These are phyloP conservation scores for Tulasnella sp. DNA, from an alignment of 768 basidiomycete genomes.

Conservation along the genomic window DNA sequence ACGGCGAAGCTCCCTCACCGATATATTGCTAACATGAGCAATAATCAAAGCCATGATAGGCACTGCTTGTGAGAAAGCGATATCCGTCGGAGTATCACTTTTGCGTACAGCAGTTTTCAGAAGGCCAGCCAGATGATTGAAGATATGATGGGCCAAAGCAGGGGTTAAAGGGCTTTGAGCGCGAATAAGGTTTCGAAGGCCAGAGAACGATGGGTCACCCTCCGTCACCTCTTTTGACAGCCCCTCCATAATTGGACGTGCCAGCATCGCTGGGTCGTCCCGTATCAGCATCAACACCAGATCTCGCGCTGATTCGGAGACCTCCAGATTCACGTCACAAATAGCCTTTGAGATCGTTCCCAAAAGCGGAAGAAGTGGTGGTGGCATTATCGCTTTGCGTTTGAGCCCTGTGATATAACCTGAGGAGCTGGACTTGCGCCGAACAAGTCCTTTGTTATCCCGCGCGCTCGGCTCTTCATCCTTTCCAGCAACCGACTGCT, in stretches of 20 bases:
- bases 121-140: conserved; percentile 59
- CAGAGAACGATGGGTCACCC: conserved; percentile 35
- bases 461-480: background rate
- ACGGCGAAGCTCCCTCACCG: conserved; percentile 55
- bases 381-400: conserved; percentile 54
- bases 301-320: conserved; percentile 45
- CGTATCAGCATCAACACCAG: conserved; percentile 54
- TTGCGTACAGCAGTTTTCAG: conserved; percentile 35
- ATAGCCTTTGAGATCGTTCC: conserved; percentile 41
- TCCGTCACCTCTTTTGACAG: conserved; percentile 41
- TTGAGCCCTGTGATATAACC: conserved; percentile 31
- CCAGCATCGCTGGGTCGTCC: conserved; percentile 56
- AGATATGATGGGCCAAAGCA: conserved; percentile 47
- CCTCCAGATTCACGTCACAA: conserved; percentile 38
- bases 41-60: conserved; percentile 48
- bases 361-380: conserved; percentile 42
- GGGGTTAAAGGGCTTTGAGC: conserved; percentile 46
- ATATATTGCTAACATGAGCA: conserved; percentile 56
- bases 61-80: conserved; percentile 36
- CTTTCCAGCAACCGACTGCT: background rate
- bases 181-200: conserved; percentile 46
- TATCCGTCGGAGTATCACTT: conserved; percentile 28
- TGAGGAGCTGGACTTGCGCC: conserved; percentile 46
- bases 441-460: conserved; percentile 25
- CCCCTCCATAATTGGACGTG: conserved; percentile 47